Evolutionary conservation across 2,329 filamentous ascomycete species (phyloP).

Genomic region (Drechslerella dactyloides): DNA sequence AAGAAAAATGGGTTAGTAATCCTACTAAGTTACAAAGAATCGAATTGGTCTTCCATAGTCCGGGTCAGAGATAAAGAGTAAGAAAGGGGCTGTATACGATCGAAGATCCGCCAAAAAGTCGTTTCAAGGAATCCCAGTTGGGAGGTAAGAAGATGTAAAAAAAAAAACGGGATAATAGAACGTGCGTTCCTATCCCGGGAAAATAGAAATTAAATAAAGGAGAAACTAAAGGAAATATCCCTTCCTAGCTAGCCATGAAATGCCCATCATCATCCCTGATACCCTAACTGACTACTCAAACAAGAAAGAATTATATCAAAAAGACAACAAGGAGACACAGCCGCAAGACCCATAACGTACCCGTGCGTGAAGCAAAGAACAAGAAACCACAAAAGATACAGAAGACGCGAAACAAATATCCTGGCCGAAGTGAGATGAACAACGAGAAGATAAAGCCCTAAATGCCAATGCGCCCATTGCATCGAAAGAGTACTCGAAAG

Average conservation of each 20-base stretch:
- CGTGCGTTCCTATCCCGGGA: slow-evolving; percentile 4
- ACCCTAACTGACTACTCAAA: slow-evolving; percentile 38
- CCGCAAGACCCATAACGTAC: slow-evolving; percentile 40
- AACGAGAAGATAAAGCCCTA: slow-evolving; percentile 29
- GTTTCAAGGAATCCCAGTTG: not conserved
- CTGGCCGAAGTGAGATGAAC: slow-evolving; percentile 27
- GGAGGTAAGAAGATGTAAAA: not conserved
- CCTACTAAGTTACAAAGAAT: slow-evolving; percentile 18
- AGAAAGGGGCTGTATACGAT: not conserved
- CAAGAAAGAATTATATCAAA: slow-evolving; percentile 12
- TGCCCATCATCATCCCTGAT: slow-evolving; percentile 35
- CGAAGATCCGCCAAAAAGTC: not conserved
- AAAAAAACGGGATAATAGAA: not conserved
- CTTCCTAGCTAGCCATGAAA: slow-evolving; percentile 24
- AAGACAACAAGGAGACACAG: too few species aligned
- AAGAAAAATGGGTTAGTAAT: slow-evolving; percentile 11
- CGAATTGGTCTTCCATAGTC: not conserved
- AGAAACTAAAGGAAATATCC: slow-evolving; percentile 1
- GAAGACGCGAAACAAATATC: too few species aligned
- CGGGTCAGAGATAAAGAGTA: not conserved
- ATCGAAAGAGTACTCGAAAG: slow-evolving; percentile 32
- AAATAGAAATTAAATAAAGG: slow-evolving; percentile 17
- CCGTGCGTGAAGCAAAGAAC: slow-evolving; percentile 23
- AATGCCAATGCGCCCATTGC: slow-evolving; percentile 45
- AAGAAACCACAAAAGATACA: slow-evolving; percentile 24